Evolutionary conservation across 768 basidiomycete species (phyloP).

Genomic region (Pluteus cervinus): DNA sequence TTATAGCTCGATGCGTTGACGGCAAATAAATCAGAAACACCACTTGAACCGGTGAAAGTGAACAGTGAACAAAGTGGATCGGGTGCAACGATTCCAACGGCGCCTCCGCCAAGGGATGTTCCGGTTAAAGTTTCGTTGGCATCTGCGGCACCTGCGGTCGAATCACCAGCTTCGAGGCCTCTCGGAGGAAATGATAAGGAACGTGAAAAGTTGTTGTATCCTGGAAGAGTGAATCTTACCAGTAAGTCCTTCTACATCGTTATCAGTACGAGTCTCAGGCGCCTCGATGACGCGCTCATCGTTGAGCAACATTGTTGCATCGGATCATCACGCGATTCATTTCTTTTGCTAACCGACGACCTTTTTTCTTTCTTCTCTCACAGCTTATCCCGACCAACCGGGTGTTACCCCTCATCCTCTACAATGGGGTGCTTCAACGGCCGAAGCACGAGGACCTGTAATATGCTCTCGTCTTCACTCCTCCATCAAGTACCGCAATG

Average conservation of each 20-base stretch:
- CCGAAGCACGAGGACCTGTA: conserved; percentile 73
- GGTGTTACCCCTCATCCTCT: conserved; percentile 79
- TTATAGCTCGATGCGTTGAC: conserved; percentile 48
- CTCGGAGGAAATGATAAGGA: conserved; percentile 43
- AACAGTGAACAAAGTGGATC: conserved; percentile 2
- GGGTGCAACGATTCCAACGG: conserved; percentile 7
- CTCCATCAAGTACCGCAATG: conserved; percentile 87
- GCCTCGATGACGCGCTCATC: too few species aligned
- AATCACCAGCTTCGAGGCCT: conserved; percentile 13
- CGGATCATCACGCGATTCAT: too few species aligned
- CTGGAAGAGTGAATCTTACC: conserved; percentile 75
- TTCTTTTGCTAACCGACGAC: conserved; percentile 4
- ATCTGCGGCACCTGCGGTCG: conserved; percentile 19
- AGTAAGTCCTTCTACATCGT: conserved; percentile 44
- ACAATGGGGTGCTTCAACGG: conserved; percentile 70
- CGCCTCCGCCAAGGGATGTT: conserved; percentile 2
- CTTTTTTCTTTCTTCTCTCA: conserved; percentile 18
- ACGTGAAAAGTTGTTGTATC: conserved; percentile 72
- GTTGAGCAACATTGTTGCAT: too few species aligned
- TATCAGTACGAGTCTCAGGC: too few species aligned
- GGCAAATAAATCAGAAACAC: conserved; percentile 7
- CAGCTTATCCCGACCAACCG: conserved; percentile 88
- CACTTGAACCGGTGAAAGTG: conserved; percentile 3
- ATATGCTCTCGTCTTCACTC: conserved; percentile 81
- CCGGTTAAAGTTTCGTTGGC: conserved; percentile 16